phyloP scores from a whole-genome alignment of 768 basidiomycete genomes.

The Collybia mongolica region DNA sequence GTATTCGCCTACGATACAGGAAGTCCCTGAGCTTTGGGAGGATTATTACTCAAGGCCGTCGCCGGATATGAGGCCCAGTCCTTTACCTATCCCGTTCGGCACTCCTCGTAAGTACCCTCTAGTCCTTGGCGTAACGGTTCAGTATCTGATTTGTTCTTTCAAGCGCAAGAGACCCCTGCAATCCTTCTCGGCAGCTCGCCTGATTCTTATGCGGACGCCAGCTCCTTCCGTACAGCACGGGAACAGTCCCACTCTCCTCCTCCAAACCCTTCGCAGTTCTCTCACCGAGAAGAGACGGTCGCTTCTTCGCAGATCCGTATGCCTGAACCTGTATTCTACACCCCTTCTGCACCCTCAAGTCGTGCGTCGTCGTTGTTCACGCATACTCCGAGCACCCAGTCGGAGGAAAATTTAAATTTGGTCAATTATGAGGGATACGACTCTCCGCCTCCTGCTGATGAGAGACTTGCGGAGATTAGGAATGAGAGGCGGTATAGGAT shows the following conservation, averaged over 20 bases:
- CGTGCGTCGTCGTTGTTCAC: slow-evolving; percentile 29
- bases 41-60: slow-evolving; percentile 23
- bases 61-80: slow-evolving; percentile 39
- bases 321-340: slow-evolving; percentile 39
- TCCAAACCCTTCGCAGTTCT: slow-evolving; percentile 13
- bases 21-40: slow-evolving; percentile 7
- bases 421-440: slow-evolving; percentile 32
- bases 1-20: slow-evolving; percentile 11
- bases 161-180: not conserved
- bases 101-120: slow-evolving; percentile 19
- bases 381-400: slow-evolving; percentile 22
- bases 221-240: slow-evolving; percentile 21
- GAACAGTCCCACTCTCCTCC: slow-evolving; percentile 11
- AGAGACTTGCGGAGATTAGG: slow-evolving; percentile 36
- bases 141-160: slow-evolving; percentile 1
- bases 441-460: slow-evolving; percentile 37
- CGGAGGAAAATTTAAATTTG: slow-evolving; percentile 20
- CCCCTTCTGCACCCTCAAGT: slow-evolving; percentile 27
- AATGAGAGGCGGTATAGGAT: slow-evolving; percentile 72
- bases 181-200: slow-evolving; percentile 7
- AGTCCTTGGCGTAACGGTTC: too few relatives aligned
- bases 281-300: slow-evolving; percentile 34
- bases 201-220: slow-evolving; percentile 7
- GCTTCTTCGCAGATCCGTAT: slow-evolving; percentile 25
- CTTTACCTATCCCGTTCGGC: slow-evolving; percentile 18